These are phyloP conservation scores for Arctium lappa DNA, from an alignment of 129 eudicot species.

Conservation along the genomic window DNA sequence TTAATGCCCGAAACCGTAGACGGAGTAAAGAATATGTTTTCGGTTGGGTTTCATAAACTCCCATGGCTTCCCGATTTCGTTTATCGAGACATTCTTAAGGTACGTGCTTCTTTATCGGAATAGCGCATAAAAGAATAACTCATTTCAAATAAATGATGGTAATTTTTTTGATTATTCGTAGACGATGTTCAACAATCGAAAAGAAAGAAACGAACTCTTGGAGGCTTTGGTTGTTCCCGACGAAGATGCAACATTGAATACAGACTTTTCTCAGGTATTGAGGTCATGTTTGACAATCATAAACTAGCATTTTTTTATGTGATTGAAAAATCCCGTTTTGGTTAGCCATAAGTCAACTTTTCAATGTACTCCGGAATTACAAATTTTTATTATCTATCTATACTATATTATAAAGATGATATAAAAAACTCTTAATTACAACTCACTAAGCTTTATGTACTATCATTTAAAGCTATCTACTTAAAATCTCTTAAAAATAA, in stretches of 20 bases:
- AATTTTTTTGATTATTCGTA: slow-evolving; percentile 3
- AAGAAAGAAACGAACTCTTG: slow-evolving; percentile 45
- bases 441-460: too few species aligned
- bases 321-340: too few species aligned
- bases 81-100: slow-evolving; percentile 40
- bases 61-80: slow-evolving; percentile 45
- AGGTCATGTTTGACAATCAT: neutral
- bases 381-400: too few species aligned
- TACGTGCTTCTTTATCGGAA: neutral
- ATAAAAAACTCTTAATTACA: too few species aligned
- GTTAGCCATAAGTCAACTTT: too few species aligned
- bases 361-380: too few species aligned
- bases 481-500: too few species aligned
- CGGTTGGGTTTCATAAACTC: slow-evolving; percentile 35
- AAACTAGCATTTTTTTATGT: too few species aligned
- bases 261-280: slow-evolving; percentile 44
- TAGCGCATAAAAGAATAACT: neutral
- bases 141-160: neutral
- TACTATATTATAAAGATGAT: too few species aligned
- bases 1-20: slow-evolving; percentile 41
- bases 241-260: slow-evolving; percentile 28
- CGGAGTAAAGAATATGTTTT: slow-evolving; percentile 27
- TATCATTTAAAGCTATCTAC: too few species aligned
- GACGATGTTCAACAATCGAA: slow-evolving; percentile 48
- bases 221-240: slow-evolving; percentile 47